phyloP scores from a whole-genome alignment of 768 basidiomycete genomes.

The Lactarius hengduanensis region DNA sequence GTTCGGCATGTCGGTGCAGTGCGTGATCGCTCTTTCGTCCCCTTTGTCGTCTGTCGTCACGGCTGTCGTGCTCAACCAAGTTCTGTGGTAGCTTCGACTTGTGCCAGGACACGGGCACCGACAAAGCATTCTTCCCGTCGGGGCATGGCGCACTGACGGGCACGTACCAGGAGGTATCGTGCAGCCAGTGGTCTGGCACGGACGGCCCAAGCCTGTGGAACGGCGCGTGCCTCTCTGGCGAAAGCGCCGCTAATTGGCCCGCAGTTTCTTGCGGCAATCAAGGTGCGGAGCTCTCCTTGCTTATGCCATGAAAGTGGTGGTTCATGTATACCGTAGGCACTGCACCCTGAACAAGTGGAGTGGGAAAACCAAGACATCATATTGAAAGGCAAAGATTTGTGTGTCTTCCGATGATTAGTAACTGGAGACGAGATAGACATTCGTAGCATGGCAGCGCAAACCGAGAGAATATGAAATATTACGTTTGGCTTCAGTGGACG shows the following conservation, averaged over 20 bases:
- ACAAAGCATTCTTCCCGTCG: conserved; percentile 53
- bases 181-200: conserved; percentile 55
- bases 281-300: conserved; percentile 36
- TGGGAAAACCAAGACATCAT: neutral
- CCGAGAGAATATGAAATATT: neutral
- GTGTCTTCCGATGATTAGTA: neutral
- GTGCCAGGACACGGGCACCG: conserved; percentile 56
- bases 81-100: conserved; percentile 52
- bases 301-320: neutral
- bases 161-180: conserved; percentile 53
- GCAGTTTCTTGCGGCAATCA: conserved; percentile 52
- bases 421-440: neutral
- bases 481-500: neutral
- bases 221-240: conserved; percentile 52
- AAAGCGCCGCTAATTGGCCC: conserved; percentile 52
- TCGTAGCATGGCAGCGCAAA: neutral
- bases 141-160: conserved; percentile 55
- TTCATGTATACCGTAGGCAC: conserved; percentile 8
- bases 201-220: conserved; percentile 47
- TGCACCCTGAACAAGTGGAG: conserved; percentile 10
- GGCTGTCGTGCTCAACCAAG: neutral
- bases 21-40: conserved; percentile 27
- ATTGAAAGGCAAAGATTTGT: neutral
- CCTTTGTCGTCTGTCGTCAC: neutral
- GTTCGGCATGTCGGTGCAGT: conserved; percentile 51